Evolutionary conservation across 176 grass and related monocot genomes (phyloP).

Genomic region (Lolium multiflorum): DNA sequence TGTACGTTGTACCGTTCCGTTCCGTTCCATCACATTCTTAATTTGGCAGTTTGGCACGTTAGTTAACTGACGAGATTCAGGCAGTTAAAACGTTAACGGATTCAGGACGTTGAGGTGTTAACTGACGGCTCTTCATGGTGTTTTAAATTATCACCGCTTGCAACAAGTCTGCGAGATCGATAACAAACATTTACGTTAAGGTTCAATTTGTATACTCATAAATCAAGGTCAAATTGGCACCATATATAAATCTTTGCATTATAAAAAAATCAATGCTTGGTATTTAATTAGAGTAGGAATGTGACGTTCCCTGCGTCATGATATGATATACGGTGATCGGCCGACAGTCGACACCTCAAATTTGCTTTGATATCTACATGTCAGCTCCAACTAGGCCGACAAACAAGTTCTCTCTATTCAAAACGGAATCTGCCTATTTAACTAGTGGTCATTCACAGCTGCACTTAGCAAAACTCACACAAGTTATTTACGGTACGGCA

Average conservation of each 20-base stretch:
- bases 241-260: not conserved
- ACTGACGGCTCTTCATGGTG: not conserved
- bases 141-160: not conserved
- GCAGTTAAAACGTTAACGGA: not conserved
- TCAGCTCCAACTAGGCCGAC: constrained; percentile 40
- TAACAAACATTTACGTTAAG: too few relatives aligned
- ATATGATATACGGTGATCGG: not conserved
- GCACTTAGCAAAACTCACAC: not conserved
- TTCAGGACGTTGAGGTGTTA: not conserved
- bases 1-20: not conserved
- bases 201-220: too few relatives aligned
- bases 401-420: not conserved
- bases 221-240: too few relatives aligned
- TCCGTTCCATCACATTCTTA: not conserved
- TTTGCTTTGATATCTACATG: not conserved
- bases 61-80: too few relatives aligned
- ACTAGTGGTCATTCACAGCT: not conserved
- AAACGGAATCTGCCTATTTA: not conserved
- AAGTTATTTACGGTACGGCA: not conserved
- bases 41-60: too few relatives aligned
- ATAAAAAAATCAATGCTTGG: not conserved
- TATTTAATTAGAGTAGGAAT: not conserved
- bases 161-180: too few relatives aligned
- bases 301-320: not conserved
- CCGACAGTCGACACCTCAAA: not conserved